Evolutionary conservation across 2,329 filamentous ascomycete genomes (phyloP), one percentile per base, ranked within the genome.

Genomic region (Diatrype stigma): DNA sequence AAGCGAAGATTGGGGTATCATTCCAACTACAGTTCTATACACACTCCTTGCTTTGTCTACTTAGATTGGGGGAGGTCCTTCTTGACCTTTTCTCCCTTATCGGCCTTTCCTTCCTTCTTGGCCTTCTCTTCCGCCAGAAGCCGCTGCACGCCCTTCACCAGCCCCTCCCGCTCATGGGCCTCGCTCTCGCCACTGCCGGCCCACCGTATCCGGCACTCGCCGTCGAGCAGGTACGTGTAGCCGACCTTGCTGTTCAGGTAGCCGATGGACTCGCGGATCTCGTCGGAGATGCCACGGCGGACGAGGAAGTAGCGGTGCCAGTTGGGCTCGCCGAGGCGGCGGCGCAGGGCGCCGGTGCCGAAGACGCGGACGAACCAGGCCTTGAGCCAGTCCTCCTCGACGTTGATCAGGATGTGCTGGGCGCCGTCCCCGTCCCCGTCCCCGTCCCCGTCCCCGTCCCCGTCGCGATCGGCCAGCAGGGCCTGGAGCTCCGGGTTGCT

Each of bases 181-280:
- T 84, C 77, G 44, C 85, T 82, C 45, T 77, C 67, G 12, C 86
- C 89, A 63, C 91, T 96, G 3, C 89, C 94, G 0, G 93, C 94
- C 94, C 94, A 99, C 51, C 94, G 82, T 60, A 99, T 95, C 71
- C 85, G 88, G 68, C 91, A 96, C 56, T 92, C 78, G 55, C 85
- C 78, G 67, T 99, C 94, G 52, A 99, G 77, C 45, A 99, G 77
- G 70, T 96, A 99, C 4, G 92, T 87, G 72, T 96, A 97, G 35
- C 92, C 93, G 32, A 96, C 93, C 70, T 92, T 95, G 59, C 84
- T 85, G 71, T 99, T 99, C 65, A 96, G 73, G 66, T 96, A 60
- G 11, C 84, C 85, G 54, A 87, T 82, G 37, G 73, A 75, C 67
- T 86, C 83, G 48, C 79, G 75, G 50, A 86, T 81, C 50, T 83